Evolutionary conservation across 176 grass and related monocot genomes (phyloP).

Genomic region (Eleusine coracana): DNA sequence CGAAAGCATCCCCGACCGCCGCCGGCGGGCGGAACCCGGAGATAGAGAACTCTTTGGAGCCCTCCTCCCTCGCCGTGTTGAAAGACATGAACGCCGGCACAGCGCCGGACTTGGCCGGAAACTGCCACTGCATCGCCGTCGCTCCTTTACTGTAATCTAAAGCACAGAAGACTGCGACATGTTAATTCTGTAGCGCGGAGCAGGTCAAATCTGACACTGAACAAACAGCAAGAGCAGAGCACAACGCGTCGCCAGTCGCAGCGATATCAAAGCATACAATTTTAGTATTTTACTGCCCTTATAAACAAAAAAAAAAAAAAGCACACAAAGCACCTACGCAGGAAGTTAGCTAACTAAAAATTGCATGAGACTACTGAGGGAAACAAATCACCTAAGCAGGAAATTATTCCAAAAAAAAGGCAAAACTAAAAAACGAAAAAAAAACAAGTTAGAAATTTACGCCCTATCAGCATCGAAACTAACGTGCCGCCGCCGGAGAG

Average conservation of each 20-base stretch:
- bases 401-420: neutral
- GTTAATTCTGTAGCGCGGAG: neutral
- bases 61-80: slow-evolving; percentile 48
- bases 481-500: slow-evolving; percentile 1
- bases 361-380: neutral
- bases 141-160: slow-evolving; percentile 42
- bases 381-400: neutral
- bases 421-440: neutral
- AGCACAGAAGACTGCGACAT: neutral
- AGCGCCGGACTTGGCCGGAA: slow-evolving; percentile 36
- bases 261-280: neutral
- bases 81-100: slow-evolving; percentile 60
- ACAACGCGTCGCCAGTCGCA: neutral
- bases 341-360: neutral
- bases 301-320: no score
- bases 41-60: slow-evolving; percentile 50
- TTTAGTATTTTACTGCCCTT: neutral
- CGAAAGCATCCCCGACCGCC: slow-evolving; percentile 27
- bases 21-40: slow-evolving; percentile 50
- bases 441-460: neutral
- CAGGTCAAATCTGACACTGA: slow-evolving; percentile 11
- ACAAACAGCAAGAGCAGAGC: neutral
- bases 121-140: slow-evolving; percentile 61
- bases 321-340: no score
- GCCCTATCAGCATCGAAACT: neutral